These are phyloP conservation scores for Pseudoscleropodium purum DNA, from an alignment of 225 moss, liverwort and hornwort genomes.

Conservation along the genomic window DNA sequence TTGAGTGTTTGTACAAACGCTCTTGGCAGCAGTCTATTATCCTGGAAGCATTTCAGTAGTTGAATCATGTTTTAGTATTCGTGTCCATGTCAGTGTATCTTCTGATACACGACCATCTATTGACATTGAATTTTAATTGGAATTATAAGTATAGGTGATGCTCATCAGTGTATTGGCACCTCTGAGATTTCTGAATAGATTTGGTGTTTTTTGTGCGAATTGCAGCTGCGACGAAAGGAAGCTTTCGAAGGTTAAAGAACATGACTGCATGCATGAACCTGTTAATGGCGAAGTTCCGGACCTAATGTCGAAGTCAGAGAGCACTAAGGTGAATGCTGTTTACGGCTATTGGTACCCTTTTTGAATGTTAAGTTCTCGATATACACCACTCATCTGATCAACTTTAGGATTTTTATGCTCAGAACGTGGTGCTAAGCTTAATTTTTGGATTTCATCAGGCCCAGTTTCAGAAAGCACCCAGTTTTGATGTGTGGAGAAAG, in stretches of 20 bases:
- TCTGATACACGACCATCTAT: neutral
- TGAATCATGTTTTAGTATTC: neutral
- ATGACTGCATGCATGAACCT: neutral
- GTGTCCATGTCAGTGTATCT: neutral
- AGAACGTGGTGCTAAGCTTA: neutral
- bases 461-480: neutral
- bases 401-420: neutral
- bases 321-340: conserved; percentile 1
- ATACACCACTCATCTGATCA: neutral
- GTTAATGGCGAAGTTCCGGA: neutral
- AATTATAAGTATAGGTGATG: neutral
- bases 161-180: neutral
- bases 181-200: neutral
- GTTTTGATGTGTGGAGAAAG: neutral
- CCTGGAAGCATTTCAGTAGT: neutral
- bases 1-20: neutral
- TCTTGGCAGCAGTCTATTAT: neutral
- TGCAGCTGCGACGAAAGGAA: neutral
- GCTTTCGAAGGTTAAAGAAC: neutral
- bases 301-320: neutral
- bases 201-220: neutral
- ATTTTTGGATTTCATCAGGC: conserved; percentile 1
- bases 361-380: neutral
- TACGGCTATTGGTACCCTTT: neutral
- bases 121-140: neutral